Conservation (phyloP, 768 basidiomycete genomes). For the Cystobasidium tubakii region DNA sequence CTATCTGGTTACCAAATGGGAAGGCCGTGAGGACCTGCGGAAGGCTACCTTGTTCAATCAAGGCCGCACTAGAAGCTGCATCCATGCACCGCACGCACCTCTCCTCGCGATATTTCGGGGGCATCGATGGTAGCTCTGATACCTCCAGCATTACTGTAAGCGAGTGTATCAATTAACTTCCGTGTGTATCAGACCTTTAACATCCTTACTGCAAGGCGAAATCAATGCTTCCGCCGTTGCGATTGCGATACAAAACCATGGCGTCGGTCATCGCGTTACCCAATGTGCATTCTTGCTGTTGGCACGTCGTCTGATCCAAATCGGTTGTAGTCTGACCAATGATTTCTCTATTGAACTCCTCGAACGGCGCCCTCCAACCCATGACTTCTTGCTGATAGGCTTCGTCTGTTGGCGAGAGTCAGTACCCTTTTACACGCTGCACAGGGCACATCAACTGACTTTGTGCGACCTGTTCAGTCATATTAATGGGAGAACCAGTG, state of each 20-base stretch:
- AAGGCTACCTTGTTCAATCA: not conserved
- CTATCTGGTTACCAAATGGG: conserved; percentile 54
- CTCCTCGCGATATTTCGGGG: conserved; percentile 52
- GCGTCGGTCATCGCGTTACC: conserved; percentile 54
- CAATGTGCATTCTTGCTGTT: conserved; percentile 48
- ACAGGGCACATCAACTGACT: not conserved
- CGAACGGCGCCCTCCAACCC: conserved; percentile 53
- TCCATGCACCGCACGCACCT: too few relatives aligned
- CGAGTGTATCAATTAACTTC: conserved; percentile 45
- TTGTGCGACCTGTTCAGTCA: conserved; percentile 49
- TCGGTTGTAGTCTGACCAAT: conserved; percentile 50
- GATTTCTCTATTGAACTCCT: conserved; percentile 48
- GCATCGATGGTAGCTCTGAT: conserved; percentile 53
- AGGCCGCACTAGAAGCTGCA: too few relatives aligned
- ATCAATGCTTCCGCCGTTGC: conserved; percentile 44
- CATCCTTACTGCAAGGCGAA: not conserved
- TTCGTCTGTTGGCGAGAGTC: conserved; percentile 47
- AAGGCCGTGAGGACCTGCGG: conserved; percentile 47
- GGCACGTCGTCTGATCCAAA: conserved; percentile 53
- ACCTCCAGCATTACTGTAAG: conserved; percentile 54
- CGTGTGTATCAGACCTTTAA: not conserved
- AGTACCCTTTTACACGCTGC: too few relatives aligned
- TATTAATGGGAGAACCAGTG: conserved; percentile 53
- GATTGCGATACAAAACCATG: conserved; percentile 51
- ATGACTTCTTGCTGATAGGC: conserved; percentile 51